Conservation (phyloP, 768 basidiomycete species). For the Rubroboletus satanas region DNA sequence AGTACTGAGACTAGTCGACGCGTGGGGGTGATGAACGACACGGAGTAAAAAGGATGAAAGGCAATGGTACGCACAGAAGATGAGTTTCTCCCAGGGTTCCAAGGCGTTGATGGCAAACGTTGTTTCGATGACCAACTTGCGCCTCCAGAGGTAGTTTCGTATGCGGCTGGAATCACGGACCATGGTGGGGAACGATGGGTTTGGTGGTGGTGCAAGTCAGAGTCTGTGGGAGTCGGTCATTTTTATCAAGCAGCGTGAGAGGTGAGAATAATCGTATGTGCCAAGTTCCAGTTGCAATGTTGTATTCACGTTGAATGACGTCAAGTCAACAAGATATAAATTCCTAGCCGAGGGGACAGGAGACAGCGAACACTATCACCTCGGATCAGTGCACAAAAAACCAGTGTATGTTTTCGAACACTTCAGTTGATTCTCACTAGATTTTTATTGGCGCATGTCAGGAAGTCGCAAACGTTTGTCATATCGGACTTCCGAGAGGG, state of each 20-base stretch:
- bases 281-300: neutral
- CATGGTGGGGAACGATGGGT: neutral
- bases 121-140: conserved; percentile 53
- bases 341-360: too few relatives aligned
- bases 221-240: neutral
- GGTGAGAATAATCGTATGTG: neutral
- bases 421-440: too few relatives aligned
- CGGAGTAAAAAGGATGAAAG: neutral
- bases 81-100: conserved; percentile 66
- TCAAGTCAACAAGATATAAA: too few relatives aligned
- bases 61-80: conserved; percentile 45
- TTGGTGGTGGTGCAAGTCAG: neutral
- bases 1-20: conserved; percentile 38
- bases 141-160: conserved; percentile 44
- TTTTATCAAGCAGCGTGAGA: conserved; percentile 9
- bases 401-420: too few relatives aligned
- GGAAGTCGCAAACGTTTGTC: too few relatives aligned
- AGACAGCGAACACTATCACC: too few relatives aligned
- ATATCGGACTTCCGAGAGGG: too few relatives aligned
- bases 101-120: conserved; percentile 58
- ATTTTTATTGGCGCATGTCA: too few relatives aligned
- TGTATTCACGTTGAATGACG: neutral
- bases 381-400: too few relatives aligned
- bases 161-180: conserved; percentile 18
- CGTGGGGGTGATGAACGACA: neutral